Percentiles rank a stretch among this genome's conserved stretches.
phyloP scores from a whole-genome alignment of 371 early-diverging fungal genomes.

The Ordospora colligata region DNA sequence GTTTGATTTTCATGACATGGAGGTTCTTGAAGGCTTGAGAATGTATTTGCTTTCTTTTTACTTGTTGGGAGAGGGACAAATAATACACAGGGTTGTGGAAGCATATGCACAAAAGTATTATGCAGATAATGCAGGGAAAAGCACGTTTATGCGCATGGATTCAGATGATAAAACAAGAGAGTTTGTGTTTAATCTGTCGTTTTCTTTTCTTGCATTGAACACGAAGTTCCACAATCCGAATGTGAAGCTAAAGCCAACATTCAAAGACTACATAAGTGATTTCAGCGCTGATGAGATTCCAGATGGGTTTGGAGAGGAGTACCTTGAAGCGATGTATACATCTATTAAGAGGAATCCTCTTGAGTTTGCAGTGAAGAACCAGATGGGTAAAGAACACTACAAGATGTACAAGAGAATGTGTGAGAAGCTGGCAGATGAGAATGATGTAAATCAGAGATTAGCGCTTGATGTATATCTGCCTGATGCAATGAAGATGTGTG shows the following conservation, averaged over 20 bases:
- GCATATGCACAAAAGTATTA: conserved; percentile 69
- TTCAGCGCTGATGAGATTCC: conserved; percentile 20
- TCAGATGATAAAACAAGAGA: conserved; percentile 11
- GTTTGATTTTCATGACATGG: conserved; percentile 71
- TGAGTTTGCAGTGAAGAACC: conserved; percentile 44
- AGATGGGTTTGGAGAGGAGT: conserved; percentile 26
- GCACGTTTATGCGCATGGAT: not conserved
- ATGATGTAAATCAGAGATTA: too few relatives aligned
- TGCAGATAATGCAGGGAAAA: not conserved
- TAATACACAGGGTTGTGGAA: conserved; percentile 77
- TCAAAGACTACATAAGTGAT: conserved; percentile 67
- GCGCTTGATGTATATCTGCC: not conserved
- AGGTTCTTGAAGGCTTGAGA: conserved; percentile 75
- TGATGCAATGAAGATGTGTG: not conserved
- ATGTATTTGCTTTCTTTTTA: conserved; percentile 72
- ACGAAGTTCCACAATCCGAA: conserved; percentile 83
- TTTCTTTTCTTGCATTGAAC: conserved; percentile 78
- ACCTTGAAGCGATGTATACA: conserved; percentile 38
- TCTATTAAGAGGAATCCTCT: conserved; percentile 49
- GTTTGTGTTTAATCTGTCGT: conserved; percentile 70
- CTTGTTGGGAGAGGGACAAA: conserved; percentile 80
- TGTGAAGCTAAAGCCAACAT: conserved; percentile 72
- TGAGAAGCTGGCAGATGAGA: not conserved
- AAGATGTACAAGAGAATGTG: conserved; percentile 7
- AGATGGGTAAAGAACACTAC: conserved; percentile 12